phyloP scores from a whole-genome alignment of 305 asterid species.

The Andrographis paniculata region DNA sequence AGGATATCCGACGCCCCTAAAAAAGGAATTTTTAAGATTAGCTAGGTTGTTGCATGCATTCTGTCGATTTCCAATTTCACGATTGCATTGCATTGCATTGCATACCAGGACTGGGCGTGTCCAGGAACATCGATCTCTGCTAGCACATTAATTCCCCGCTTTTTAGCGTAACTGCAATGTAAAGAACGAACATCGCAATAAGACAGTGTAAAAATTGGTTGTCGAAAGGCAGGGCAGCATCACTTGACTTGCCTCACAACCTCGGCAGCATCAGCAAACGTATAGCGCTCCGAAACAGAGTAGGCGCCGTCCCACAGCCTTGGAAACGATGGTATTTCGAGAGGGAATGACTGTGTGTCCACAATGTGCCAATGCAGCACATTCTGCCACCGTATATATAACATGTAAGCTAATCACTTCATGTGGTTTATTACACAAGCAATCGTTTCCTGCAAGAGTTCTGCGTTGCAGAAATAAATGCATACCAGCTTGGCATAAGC shows the following conservation, averaged over 20 bases:
- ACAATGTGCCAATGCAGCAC: conserved; percentile 99
- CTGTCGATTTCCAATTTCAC: not conserved
- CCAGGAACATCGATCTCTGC: conserved; percentile 98
- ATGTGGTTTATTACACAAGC: no score
- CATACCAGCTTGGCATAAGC: conserved; percentile 85
- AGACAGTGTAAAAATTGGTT: no score
- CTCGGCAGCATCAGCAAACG: conserved; percentile 69
- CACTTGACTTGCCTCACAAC: conserved; percentile 64
- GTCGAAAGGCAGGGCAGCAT: no score
- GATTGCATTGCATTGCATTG: no score
- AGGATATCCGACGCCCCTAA: conserved; percentile 93
- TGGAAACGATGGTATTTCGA: conserved; percentile 84
- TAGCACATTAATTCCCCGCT: conserved; percentile 76
- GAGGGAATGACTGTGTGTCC: conserved; percentile 90
- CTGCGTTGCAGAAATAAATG: not conserved
- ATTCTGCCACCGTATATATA: conserved; percentile 36
- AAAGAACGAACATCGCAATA: conserved; percentile 9
- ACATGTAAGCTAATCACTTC: no score
- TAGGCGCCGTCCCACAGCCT: conserved; percentile 87
- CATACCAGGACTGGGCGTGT: conserved; percentile 85
- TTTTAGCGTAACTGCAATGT: conserved; percentile 64
- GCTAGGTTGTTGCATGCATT: not conserved
- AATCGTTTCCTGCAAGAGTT: no score
- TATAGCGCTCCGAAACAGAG: conserved; percentile 58
- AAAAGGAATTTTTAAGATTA: not conserved